Evolutionary conservation across 371 early-diverging fungal species (phyloP).

Genomic region (Nematocida sp.): DNA sequence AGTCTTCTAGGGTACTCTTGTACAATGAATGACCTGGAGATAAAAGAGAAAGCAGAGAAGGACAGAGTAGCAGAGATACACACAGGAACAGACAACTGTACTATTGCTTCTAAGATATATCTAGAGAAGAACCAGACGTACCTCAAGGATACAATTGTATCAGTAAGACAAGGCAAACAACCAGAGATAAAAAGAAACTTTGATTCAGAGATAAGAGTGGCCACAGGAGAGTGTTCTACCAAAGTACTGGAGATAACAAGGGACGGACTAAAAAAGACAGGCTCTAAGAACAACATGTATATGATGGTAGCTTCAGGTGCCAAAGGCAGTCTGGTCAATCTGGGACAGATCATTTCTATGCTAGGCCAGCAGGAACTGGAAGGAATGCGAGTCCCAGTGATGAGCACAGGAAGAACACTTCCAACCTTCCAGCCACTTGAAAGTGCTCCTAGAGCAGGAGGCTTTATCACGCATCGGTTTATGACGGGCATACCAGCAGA

Average conservation of each 20-base stretch:
- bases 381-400: conserved; percentile 93
- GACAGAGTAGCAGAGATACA: conserved; percentile 67
- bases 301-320: conserved; percentile 96
- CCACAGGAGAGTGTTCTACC: conserved; percentile 74
- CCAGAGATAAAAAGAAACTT: conserved; percentile 18
- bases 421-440: conserved; percentile 74
- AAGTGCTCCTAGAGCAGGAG: conserved; percentile 84
- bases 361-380: conserved; percentile 98
- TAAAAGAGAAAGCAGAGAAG: conserved; percentile 63
- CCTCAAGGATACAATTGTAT: background rate
- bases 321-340: conserved; percentile 93
- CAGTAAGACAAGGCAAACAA: conserved; percentile 20
- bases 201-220: background rate
- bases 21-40: conserved; percentile 91
- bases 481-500: conserved; percentile 95
- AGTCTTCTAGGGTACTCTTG: conserved; percentile 83
- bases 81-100: conserved; percentile 67
- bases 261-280: conserved; percentile 70
- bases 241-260: conserved; percentile 74
- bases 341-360: conserved; percentile 91
- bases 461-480: conserved; percentile 93
- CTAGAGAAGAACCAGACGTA: background rate
- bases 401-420: conserved; percentile 88
- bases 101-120: background rate
- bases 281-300: conserved; percentile 93